Conservation (phyloP, 306 rosid species). For the Castanospermum australe region DNA sequence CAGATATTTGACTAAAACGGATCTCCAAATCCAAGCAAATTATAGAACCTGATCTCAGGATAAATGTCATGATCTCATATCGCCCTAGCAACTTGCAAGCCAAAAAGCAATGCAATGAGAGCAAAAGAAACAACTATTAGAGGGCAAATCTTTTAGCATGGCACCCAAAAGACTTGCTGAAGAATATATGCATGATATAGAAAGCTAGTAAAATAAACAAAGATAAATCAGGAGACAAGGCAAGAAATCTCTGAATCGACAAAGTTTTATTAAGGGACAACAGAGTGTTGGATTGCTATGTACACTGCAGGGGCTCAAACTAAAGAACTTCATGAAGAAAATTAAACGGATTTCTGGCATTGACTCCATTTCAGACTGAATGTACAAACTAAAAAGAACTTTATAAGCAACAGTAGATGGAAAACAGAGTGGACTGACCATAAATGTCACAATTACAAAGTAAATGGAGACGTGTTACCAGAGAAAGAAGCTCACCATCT, state of each 20-base stretch:
- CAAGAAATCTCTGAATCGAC: constrained; percentile 15
- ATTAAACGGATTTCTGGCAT: not conserved
- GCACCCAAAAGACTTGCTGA: not conserved
- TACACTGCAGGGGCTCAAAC: not conserved
- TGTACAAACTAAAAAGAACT: not conserved
- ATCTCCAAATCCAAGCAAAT: not conserved
- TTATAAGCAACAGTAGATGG: not conserved
- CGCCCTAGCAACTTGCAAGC: not conserved
- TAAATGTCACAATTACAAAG: not conserved
- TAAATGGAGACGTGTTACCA: constrained; percentile 5
- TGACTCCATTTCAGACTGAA: not conserved
- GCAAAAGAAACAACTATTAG: not conserved
- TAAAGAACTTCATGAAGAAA: not conserved
- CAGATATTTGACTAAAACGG: not conserved
- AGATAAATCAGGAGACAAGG: not conserved
- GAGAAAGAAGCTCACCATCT: constrained; percentile 2
- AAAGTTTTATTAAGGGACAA: not conserved
- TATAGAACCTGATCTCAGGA: not conserved
- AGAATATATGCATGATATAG: not conserved
- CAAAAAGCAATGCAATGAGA: not conserved
- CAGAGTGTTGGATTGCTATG: not conserved
- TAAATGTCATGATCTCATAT: not conserved
- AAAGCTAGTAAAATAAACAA: not conserved
- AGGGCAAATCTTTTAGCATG: not conserved
- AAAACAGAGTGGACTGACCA: not conserved